Evolutionary conservation across 257 asterid genomes (phyloP).

Genomic region (Solanum pennellii): DNA sequence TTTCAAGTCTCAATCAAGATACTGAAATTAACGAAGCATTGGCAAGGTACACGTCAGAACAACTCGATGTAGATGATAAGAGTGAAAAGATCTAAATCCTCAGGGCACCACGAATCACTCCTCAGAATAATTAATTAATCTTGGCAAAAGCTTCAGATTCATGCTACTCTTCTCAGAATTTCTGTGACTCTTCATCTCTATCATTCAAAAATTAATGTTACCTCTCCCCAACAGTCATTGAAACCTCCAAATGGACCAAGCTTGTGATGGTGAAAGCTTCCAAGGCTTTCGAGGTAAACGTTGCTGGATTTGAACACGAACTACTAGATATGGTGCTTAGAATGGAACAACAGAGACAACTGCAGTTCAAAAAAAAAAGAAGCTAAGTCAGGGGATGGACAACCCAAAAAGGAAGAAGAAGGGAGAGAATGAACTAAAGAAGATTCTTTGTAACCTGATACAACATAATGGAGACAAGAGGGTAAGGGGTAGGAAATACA

Average conservation of each 20-base stretch:
- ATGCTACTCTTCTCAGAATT: background rate
- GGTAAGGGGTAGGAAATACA: background rate
- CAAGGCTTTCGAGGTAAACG: background rate
- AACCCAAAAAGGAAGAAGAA: background rate
- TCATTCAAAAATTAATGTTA: background rate
- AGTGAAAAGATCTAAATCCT: background rate
- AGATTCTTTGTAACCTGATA: background rate
- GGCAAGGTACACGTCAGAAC: background rate
- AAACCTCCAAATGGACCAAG: background rate
- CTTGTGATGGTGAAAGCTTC: background rate
- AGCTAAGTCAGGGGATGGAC: background rate
- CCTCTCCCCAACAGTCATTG: background rate
- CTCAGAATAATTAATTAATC: background rate
- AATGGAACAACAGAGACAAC: background rate
- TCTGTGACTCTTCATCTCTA: background rate
- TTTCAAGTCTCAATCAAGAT: background rate
- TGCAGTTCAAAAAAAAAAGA: background rate
- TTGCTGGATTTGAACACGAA: background rate
- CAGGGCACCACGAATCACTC: background rate
- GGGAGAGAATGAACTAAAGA: background rate
- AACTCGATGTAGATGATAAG: background rate
- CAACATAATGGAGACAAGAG: background rate
- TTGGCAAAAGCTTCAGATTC: background rate
- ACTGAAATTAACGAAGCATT: background rate
- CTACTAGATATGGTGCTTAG: background rate